Evolutionary conservation across 2,329 filamentous ascomycete genomes (phyloP).

Genomic region (Penicillium sp.): DNA sequence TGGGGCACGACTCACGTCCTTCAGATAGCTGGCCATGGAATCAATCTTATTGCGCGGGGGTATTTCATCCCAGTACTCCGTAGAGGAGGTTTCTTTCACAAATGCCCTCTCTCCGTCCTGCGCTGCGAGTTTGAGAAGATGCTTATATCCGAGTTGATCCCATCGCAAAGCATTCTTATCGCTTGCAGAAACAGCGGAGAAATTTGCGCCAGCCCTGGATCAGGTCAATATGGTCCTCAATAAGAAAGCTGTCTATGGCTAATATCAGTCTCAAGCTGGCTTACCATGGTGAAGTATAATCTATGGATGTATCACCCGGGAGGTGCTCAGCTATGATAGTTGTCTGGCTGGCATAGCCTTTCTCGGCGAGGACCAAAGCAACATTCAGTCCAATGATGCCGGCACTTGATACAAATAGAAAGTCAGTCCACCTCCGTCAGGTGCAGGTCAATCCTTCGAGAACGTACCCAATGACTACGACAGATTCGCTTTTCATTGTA

Average conservation of each 20-base stretch:
- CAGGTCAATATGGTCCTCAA: not conserved
- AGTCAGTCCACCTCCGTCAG: not conserved
- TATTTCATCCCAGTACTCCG: slow-evolving; percentile 44
- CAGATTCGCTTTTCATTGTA: not conserved
- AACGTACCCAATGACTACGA: not conserved
- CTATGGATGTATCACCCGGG: slow-evolving; percentile 40
- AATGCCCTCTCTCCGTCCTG: slow-evolving; percentile 9
- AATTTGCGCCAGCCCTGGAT: slow-evolving; percentile 45
- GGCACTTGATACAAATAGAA: not conserved
- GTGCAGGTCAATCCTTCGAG: not conserved
- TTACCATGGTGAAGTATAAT: slow-evolving; percentile 47
- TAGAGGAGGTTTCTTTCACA: slow-evolving; percentile 33
- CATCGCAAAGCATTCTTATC: slow-evolving; percentile 45
- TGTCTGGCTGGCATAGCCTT: not conserved
- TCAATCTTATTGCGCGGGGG: slow-evolving; percentile 44
- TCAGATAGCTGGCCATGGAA: slow-evolving; percentile 42
- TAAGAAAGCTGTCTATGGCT: not conserved
- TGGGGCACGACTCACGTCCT: slow-evolving; percentile 32
- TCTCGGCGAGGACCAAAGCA: not conserved
- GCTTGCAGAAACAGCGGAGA: slow-evolving; percentile 45
- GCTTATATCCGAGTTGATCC: slow-evolving; percentile 44
- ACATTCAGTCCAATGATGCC: not conserved
- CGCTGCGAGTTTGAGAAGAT: slow-evolving; percentile 37
- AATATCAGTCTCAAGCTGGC: not conserved
- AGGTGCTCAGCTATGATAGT: slow-evolving; percentile 44